A percentile compares a stretch with the other conserved stretches of the same genome.
phyloP scores from a whole-genome alignment of 257 asterid species.

The Scutellaria galericulata region DNA sequence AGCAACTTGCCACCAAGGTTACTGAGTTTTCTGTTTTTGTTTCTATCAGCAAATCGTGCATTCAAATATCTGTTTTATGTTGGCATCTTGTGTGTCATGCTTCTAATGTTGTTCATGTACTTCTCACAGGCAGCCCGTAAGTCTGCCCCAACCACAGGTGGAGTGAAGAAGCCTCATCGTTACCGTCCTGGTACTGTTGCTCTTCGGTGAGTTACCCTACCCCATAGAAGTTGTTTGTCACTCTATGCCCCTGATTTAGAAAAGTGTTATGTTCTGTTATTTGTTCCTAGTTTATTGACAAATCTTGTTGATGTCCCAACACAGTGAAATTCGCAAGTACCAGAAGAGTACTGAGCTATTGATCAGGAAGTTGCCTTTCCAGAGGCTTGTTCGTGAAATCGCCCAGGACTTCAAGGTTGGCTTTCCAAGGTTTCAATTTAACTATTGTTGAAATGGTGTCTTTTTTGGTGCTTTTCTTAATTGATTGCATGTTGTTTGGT shows the following conservation, averaged over 20 bases:
- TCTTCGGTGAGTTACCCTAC: constrained; percentile 46
- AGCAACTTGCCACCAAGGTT: constrained; percentile 70
- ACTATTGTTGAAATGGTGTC: not conserved
- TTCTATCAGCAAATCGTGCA: not conserved
- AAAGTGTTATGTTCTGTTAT: not conserved
- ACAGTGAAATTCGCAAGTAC: constrained; percentile 60
- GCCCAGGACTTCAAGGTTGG: constrained; percentile 67
- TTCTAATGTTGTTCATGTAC: not conserved
- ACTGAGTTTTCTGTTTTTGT: not conserved
- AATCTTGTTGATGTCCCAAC: not conserved
- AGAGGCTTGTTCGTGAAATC: constrained; percentile 72
- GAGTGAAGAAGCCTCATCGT: constrained; percentile 67
- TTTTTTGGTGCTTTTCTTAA: not conserved
- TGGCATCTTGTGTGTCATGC: not conserved
- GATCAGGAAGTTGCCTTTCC: constrained; percentile 68
- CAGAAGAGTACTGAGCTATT: constrained; percentile 68
- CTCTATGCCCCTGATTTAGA: too few relatives aligned
- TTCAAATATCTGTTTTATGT: not conserved
- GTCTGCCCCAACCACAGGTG: constrained; percentile 70
- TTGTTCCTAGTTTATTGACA: not conserved
- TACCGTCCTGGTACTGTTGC: constrained; percentile 74
- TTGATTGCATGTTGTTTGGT: constrained; percentile 8
- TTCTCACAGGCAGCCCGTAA: constrained; percentile 59
- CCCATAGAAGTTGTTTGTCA: not conserved
- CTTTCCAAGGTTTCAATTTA: not conserved